Percentiles rank a stretch among this genome's conserved stretches.
Evolutionary conservation across 345 rosid species (phyloP).

Genomic region (Populus ilicifolia): DNA sequence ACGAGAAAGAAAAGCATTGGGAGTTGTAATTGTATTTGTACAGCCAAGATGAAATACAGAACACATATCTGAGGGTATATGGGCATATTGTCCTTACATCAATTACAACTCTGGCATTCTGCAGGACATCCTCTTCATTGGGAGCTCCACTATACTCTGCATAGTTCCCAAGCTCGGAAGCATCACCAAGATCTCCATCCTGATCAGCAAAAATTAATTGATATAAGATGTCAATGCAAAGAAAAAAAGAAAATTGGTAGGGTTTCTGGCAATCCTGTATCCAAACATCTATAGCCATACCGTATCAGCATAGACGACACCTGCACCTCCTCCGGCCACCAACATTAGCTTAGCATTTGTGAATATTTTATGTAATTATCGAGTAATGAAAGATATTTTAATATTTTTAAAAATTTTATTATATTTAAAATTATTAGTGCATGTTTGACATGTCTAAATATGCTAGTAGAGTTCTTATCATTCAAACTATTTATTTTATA

Average conservation of each 20-base stretch:
- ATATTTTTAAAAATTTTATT: no score
- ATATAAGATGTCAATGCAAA: not conserved
- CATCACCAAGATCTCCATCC: constrained; percentile 97
- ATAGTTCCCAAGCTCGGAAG: constrained; percentile 85
- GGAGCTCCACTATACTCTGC: constrained; percentile 99
- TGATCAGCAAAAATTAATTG: constrained; percentile 17
- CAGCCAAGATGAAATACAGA: constrained; percentile 6
- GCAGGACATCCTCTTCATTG: constrained; percentile 93
- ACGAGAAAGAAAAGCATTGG: no score
- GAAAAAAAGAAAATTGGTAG: not conserved
- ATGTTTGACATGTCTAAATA: fast-evolving
- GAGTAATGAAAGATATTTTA: no score
- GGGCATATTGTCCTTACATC: constrained; percentile 52
- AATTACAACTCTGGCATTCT: constrained; percentile 95
- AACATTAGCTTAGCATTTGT: no score
- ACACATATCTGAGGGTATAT: not conserved
- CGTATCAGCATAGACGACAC: constrained; percentile 94
- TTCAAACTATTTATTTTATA: fast-evolving
- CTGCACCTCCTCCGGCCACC: constrained; percentile 99
- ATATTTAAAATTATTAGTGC: no score
- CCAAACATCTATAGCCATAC: constrained; percentile 35
- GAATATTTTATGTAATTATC: no score
- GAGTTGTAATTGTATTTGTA: no score
- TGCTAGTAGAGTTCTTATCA: fast-evolving
- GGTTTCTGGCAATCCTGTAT: not conserved